Conservation (phyloP, 768 basidiomycete species). For the Psilocybe cyanescens region DNA sequence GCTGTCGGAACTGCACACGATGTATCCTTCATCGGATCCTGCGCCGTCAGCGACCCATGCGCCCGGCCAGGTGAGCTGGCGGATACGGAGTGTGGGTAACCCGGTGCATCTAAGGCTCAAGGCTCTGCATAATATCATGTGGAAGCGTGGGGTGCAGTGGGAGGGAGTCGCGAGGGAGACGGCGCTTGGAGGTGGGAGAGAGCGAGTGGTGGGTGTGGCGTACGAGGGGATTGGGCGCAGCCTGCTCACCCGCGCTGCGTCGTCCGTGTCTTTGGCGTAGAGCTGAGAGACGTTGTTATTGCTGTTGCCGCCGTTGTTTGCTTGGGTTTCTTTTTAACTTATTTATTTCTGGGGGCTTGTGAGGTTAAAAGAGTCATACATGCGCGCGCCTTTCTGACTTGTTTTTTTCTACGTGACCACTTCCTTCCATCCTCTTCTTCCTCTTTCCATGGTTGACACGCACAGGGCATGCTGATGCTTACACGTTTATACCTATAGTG, state of each 20-base stretch:
- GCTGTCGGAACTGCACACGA: slow-evolving; percentile 31
- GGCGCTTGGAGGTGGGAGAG: slow-evolving; percentile 55
- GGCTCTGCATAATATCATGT: slow-evolving; percentile 63
- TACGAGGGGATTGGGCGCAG: slow-evolving; percentile 67
- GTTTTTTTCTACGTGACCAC: neutral
- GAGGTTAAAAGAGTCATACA: neutral
- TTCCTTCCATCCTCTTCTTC: slow-evolving; percentile 1
- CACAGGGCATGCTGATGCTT: neutral
- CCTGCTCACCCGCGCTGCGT: slow-evolving; percentile 31
- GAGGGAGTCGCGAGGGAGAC: slow-evolving; percentile 53
- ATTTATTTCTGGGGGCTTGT: neutral
- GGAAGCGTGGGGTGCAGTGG: slow-evolving; percentile 45
- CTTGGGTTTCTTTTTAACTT: slow-evolving; percentile 3
- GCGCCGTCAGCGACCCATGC: slow-evolving; percentile 10
- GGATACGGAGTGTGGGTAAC: slow-evolving; percentile 63
- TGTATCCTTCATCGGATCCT: slow-evolving; percentile 23
- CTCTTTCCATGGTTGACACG: slow-evolving; percentile 9
- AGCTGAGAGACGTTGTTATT: neutral
- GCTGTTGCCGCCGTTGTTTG: neutral
- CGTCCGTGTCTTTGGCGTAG: slow-evolving; percentile 6
- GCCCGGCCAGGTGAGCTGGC: slow-evolving; percentile 32
- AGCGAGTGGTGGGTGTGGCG: slow-evolving; percentile 60
- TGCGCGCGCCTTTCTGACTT: neutral
- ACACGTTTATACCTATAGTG: neutral
- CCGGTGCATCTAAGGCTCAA: slow-evolving; percentile 60